phyloP scores from a whole-genome alignment of 305 asterid species.

The Rubia peregrina region DNA sequence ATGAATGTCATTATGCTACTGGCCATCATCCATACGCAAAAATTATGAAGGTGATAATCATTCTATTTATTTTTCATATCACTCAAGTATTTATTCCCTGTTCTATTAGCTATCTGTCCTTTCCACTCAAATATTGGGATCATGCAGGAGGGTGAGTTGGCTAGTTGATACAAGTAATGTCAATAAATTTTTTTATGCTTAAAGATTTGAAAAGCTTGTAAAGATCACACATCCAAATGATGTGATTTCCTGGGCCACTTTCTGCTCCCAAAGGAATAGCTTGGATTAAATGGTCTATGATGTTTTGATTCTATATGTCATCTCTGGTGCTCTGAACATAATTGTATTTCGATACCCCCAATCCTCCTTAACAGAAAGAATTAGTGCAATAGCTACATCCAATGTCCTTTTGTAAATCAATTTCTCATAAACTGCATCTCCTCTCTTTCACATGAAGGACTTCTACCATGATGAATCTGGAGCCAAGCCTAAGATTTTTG shows the following conservation, averaged over 20 bases:
- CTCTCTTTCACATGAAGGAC: constrained; percentile 42
- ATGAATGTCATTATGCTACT: constrained; percentile 73
- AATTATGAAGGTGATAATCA: constrained; percentile 59
- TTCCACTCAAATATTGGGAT: background rate
- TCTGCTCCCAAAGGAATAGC: background rate
- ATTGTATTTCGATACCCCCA: too few species aligned
- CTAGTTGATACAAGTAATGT: background rate
- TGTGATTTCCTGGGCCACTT: background rate
- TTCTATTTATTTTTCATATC: constrained; percentile 6
- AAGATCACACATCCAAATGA: background rate
- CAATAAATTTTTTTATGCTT: background rate
- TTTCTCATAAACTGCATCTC: background rate
- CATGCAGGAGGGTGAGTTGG: constrained; percentile 5
- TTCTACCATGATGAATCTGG: constrained; percentile 43
- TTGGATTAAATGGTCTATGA: background rate
- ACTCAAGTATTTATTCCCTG: constrained; percentile 2
- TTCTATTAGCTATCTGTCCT: background rate
- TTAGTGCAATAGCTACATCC: background rate
- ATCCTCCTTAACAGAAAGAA: too few species aligned
- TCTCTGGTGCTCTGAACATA: background rate
- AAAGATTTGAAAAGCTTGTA: background rate
- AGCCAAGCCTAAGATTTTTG: constrained; percentile 59
- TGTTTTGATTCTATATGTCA: background rate
- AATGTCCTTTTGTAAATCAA: background rate
- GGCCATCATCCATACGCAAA: constrained; percentile 83